phyloP scores from a whole-genome alignment of 306 rosid species.

The Abrus pulchellus region DNA sequence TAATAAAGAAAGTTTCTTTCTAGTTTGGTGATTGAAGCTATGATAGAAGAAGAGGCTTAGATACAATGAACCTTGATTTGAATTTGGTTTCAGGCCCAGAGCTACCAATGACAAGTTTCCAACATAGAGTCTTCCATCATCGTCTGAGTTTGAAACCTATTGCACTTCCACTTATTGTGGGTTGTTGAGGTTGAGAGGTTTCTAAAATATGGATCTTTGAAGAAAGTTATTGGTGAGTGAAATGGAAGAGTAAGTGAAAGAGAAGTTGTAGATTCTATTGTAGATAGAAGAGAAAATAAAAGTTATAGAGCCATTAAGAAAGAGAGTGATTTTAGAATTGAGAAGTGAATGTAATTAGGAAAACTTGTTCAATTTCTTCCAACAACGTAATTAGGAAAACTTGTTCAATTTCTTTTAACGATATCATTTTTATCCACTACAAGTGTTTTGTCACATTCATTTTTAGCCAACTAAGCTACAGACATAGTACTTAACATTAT shows the following conservation, averaged over 20 bases:
- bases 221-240: slow-evolving; percentile 58
- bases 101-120: slow-evolving; percentile 78
- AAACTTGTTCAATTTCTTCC: too few relatives aligned
- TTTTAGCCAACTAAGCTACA: too few relatives aligned
- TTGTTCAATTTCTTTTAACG: too few relatives aligned
- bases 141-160: slow-evolving; percentile 53
- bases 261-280: slow-evolving; percentile 63
- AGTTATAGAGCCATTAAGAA: slow-evolving; percentile 62
- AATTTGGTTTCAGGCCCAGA: too few relatives aligned
- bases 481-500: too few relatives aligned
- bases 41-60: too few relatives aligned
- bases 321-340: slow-evolving; percentile 1
- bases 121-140: slow-evolving; percentile 81
- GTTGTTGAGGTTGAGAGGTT: slow-evolving; percentile 56
- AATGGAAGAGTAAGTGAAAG: slow-evolving; percentile 58
- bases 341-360: slow-evolving; percentile 4
- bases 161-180: slow-evolving; percentile 51
- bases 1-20: too few relatives aligned
- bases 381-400: too few relatives aligned
- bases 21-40: too few relatives aligned
- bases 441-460: too few relatives aligned
- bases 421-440: too few relatives aligned
- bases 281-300: slow-evolving; percentile 63
- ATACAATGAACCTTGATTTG: too few relatives aligned
- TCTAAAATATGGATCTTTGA: slow-evolving; percentile 53